Base-by-base conservation (phyloP, 441 rosid species). In the Corymbia citriodora region DNA sequence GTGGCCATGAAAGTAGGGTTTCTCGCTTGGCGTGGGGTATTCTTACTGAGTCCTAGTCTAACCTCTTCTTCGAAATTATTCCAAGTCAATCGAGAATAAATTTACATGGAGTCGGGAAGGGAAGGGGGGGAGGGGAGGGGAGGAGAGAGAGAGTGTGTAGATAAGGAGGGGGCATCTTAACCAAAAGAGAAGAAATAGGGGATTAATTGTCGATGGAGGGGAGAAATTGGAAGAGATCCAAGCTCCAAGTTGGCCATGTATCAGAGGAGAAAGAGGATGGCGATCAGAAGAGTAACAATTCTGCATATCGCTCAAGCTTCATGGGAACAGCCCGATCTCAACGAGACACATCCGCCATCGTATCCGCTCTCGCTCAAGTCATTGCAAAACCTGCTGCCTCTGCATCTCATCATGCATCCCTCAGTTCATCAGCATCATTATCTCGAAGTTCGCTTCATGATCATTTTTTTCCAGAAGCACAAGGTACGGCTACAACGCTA, bases 321-420 rank as follows among this genome's bases (percentile, higher is more conserved):
- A 89, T 91, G 65, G 96, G 93, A 92, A 95, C 97, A 12, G 97
- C 94, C 45, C 92, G 96, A 92, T 97, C 98, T 21, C 96, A 96
- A 88, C 95, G 93, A 79, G 99, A 97, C 89, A 95, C 90, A 92
- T 88, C 91, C 48, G 97, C 92, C 16, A 96, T 97, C 95, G 96
- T 96, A 63, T 94, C 97, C 23, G 98, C 97, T 89, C 94, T 97
- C 88, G 11, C 97, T 93, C 99, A 96, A 92, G 99, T 97, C 87
- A 96, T 97, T 31, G 96, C 95, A 65, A 95, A 88, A 92, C 88
- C 91, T 93, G 45, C 86, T 65, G 89, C 96, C 92, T 33, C 54
- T 55, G 13, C 61, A 89, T 59, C 89, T 54, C 68, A 90, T 91
- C 93, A 65, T 40, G 65, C 81, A 48, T 92, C 59, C 87, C 54